Base-by-base conservation (phyloP, 495 filamentous ascomycete genomes). In the Neurospora sp. region DNA sequence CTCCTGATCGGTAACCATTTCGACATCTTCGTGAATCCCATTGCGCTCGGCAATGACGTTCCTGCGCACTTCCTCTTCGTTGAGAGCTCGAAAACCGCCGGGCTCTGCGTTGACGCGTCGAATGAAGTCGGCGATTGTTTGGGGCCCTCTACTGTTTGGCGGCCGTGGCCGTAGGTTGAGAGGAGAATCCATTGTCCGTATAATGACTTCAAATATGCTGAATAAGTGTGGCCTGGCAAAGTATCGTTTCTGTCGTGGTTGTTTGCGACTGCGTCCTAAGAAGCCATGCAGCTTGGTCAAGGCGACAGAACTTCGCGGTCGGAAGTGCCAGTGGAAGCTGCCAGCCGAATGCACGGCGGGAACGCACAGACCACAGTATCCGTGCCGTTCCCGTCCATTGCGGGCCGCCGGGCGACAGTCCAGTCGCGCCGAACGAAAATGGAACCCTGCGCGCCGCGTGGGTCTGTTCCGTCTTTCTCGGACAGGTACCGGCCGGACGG, bases 51-150 rank as follows among this genome's bases (percentile, higher is more conserved):
- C 83, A 42, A 86, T 84, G 41, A 92, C 89, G 78, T 91, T 87
- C 46, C 87, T 85, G 18, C 85, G 86, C 4, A 94, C 78, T 20
- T 87, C 83, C 41, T 87, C 86, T 79, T 92, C 89, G 71, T 87
- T 90, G 75, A 94, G 82, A 71, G 88, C 86, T 41, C 91, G 89
- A 75, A 97, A 95, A 9, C 90, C 89, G 37, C 92, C 93, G 73
- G 89, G 90, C 76, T 95, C 87, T 44, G 85, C 81, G 79, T 92
- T 93, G 82, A 95, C 91, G 72, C 93, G 90, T 69, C 86, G 81
- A 72, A 96, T 93, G 70, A 94, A 88, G 46, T 90, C 87, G n/a
- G 88, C 85, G 14, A 96, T 83, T 14, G 84, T 87, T 72, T 90
- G 88, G n/a, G 87, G 85, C 69, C 85, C 86, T 72, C 86, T 83